Conservation (phyloP, 2,329 filamentous ascomycete genomes). For the Apiospora koreana region DNA sequence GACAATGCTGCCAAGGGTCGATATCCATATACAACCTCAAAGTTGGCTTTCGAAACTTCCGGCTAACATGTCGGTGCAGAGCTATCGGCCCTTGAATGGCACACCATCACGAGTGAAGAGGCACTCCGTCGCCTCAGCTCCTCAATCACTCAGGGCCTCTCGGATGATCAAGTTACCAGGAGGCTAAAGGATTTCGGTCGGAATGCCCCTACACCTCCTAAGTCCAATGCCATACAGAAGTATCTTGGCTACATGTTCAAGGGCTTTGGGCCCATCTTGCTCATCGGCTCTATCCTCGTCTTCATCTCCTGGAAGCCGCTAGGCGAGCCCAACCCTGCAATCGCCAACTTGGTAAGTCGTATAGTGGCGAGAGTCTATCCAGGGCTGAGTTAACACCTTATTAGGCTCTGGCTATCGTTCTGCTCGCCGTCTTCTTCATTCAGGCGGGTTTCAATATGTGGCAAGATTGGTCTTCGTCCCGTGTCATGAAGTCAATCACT, state of each 20-base stretch:
- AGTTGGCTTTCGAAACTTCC: background rate
- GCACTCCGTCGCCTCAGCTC: constrained; percentile 11
- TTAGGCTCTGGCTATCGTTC: constrained; percentile 53
- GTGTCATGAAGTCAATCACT: constrained; percentile 49
- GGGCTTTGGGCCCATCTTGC: constrained; percentile 49
- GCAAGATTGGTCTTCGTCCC: constrained; percentile 48
- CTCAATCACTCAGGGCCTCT: constrained; percentile 1
- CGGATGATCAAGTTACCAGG: constrained; percentile 25
- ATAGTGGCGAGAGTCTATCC: constrained; percentile 66
- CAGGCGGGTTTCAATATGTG: constrained; percentile 49
- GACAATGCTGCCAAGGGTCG: constrained; percentile 11
- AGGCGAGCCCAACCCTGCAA: constrained; percentile 41
- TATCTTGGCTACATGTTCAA: constrained; percentile 45
- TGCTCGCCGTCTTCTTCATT: constrained; percentile 48
- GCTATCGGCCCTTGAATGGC: constrained; percentile 11
- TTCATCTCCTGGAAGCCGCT: constrained; percentile 50
- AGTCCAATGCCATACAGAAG: constrained; percentile 44
- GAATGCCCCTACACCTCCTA: constrained; percentile 42
- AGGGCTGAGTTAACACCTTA: constrained; percentile 57
- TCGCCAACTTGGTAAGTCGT: constrained; percentile 54
- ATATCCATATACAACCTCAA: constrained; percentile 38
- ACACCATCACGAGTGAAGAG: constrained; percentile 10
- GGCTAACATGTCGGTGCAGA: constrained; percentile 8
- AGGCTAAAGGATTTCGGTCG: constrained; percentile 41
- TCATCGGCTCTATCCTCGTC: constrained; percentile 48